Percentiles rank a stretch among this genome's conserved stretches.
phyloP scores from a whole-genome alignment of 768 basidiomycete genomes.

The Mycena chlorophos region DNA sequence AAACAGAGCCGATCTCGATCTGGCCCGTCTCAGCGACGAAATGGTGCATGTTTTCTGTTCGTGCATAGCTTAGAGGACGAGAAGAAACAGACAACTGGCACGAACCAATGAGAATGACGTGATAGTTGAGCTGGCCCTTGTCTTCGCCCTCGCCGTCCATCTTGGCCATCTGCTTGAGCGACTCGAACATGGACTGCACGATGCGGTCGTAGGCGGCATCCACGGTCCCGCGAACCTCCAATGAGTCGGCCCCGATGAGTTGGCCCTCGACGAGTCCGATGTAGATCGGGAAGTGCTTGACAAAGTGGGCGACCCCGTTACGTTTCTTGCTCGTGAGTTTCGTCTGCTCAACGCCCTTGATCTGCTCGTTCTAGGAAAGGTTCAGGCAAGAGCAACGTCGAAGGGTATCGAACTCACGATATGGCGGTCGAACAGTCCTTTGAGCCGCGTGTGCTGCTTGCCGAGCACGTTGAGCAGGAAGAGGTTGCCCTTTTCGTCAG shows the following conservation, averaged over 20 bases:
- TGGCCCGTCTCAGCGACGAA: constrained; percentile 82
- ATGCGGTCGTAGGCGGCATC: constrained; percentile 87
- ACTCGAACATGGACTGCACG: constrained; percentile 88
- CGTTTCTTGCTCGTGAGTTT: constrained; percentile 92
- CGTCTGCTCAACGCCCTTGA: constrained; percentile 85
- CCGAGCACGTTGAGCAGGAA: constrained; percentile 74
- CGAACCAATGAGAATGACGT: constrained; percentile 89
- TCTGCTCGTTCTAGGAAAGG: constrained; percentile 69
- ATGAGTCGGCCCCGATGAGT: constrained; percentile 69
- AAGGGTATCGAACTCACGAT: constrained; percentile 46
- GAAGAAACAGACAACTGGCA: neutral
- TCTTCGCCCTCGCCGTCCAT: constrained; percentile 91
- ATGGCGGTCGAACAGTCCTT: constrained; percentile 75
- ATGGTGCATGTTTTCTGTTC: constrained; percentile 92
- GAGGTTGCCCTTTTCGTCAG: constrained; percentile 75
- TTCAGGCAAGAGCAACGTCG: neutral
- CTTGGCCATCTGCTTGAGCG: constrained; percentile 93
- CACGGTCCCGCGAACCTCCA: constrained; percentile 76
- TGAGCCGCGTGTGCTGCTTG: constrained; percentile 79
- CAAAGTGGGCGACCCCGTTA: constrained; percentile 87
- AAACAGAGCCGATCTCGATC: constrained; percentile 64
- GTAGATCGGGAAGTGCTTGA: constrained; percentile 91
- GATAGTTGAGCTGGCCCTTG: constrained; percentile 95
- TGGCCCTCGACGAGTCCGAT: constrained; percentile 82
- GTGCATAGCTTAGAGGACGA: neutral